These are phyloP conservation scores for Neurospora sp. DNA, from an alignment of 495 filamentous ascomycete genomes.

Conservation along the genomic window DNA sequence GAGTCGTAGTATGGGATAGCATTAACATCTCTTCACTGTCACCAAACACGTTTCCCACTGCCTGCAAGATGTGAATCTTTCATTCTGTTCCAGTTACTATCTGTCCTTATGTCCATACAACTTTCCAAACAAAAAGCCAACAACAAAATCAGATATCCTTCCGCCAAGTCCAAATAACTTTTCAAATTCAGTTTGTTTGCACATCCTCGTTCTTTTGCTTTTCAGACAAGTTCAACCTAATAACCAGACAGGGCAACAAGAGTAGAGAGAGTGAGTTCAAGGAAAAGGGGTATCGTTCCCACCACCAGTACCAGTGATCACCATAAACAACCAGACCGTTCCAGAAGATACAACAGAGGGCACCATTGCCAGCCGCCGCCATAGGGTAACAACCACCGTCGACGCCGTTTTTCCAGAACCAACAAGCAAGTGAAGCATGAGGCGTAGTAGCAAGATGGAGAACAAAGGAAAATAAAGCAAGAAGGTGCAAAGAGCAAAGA, in stretches of 20 bases:
- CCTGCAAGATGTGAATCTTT: background rate
- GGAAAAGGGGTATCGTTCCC: background rate
- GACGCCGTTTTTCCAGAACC: background rate
- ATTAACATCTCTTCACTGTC: background rate
- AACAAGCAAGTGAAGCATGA: conserved; percentile 22
- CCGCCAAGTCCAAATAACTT: background rate
- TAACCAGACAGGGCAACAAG: background rate
- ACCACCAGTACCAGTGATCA: background rate
- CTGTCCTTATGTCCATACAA: background rate
- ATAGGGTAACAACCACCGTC: background rate
- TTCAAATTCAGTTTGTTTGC: background rate
- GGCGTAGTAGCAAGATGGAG: conserved; percentile 25
- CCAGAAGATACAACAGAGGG: background rate
- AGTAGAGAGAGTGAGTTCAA: background rate
- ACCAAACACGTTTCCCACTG: background rate
- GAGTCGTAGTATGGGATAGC: background rate
- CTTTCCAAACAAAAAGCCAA: background rate
- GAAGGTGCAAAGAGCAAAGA: background rate
- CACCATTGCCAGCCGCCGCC: background rate
- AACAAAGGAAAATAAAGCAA: background rate
- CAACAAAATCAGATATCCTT: background rate
- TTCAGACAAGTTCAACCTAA: background rate
- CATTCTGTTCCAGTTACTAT: background rate
- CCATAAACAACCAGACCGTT: background rate
- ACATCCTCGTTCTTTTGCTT: background rate